A percentile compares a stretch with the other conserved stretches of the same genome.
These are phyloP conservation scores for Allium sativum DNA, from an alignment of 106 monocot genomes.

Conservation along the genomic window DNA sequence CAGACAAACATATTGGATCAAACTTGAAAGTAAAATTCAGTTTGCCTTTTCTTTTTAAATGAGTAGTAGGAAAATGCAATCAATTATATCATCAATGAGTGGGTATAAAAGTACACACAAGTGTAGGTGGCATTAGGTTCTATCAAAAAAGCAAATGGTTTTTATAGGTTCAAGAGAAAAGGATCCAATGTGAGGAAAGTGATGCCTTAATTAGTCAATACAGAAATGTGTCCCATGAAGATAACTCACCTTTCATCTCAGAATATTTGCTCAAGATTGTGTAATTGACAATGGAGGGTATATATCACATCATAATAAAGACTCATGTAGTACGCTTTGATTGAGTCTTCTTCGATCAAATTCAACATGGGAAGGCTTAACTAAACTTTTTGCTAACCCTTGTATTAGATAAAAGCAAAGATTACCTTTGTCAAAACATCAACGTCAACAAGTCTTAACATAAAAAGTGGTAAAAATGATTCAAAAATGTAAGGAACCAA, in stretches of 20 bases:
- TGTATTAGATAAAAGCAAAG: background rate
- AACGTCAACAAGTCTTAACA: too few species aligned
- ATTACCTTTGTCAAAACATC: too few species aligned
- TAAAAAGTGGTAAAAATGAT: too few species aligned
- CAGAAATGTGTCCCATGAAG: background rate
- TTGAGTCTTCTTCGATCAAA: conserved; percentile 1
- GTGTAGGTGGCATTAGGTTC: too few species aligned
- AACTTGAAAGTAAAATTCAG: too few species aligned
- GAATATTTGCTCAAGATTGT: conserved; percentile 11
- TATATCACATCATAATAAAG: background rate
- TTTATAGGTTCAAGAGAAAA: background rate
- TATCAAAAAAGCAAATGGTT: too few species aligned
- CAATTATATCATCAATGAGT: conserved; percentile 1
- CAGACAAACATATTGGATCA: too few species aligned
- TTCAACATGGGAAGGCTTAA: background rate
- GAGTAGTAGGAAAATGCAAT: too few species aligned
- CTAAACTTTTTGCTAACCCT: background rate
- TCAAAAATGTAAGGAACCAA: too few species aligned
- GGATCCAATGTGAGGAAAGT: conserved; percentile 1
- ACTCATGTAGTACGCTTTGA: background rate
- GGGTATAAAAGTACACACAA: background rate
- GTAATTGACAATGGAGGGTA: conserved; percentile 4
- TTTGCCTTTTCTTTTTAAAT: too few species aligned
- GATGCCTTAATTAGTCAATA: background rate
- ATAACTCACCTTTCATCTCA: background rate